These are phyloP conservation scores for Alternaria alternata DNA, from an alignment of 2,329 filamentous ascomycete species.

Conservation along the genomic window DNA sequence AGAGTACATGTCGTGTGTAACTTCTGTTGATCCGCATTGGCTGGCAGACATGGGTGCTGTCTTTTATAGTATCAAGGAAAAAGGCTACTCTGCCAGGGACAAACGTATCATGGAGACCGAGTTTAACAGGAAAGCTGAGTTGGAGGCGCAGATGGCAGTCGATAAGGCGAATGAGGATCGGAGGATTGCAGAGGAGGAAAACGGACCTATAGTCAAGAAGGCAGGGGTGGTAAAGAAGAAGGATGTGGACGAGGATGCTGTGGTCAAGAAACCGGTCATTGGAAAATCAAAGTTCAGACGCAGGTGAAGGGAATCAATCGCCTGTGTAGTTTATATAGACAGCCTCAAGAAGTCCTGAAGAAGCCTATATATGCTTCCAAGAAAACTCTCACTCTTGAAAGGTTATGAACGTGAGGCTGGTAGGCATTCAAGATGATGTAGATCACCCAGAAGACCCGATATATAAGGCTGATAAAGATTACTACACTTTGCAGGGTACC, in stretches of 20 bases:
- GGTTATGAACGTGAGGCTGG: not conserved
- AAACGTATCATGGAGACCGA: slow-evolving; percentile 89
- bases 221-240: slow-evolving; percentile 39
- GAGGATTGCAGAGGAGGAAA: slow-evolving; percentile 51
- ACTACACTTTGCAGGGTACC: not conserved
- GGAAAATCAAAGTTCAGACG: slow-evolving; percentile 39
- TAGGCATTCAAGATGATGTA: not conserved
- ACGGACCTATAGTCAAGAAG: slow-evolving; percentile 39
- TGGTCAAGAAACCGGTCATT: slow-evolving; percentile 53
- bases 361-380: not conserved
- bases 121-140: slow-evolving; percentile 92
- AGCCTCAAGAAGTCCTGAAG: not conserved
- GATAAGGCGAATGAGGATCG: slow-evolving; percentile 76
- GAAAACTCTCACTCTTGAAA: not conserved
- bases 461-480: not conserved
- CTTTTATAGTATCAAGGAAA: slow-evolving; percentile 97
- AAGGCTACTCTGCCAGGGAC: slow-evolving; percentile 88
- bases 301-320: slow-evolving; percentile 8
- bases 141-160: slow-evolving; percentile 89
- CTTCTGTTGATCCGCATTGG: slow-evolving; percentile 95
- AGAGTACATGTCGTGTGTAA: slow-evolving; percentile 98
- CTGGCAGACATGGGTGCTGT: slow-evolving; percentile 94
- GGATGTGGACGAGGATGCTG: slow-evolving; percentile 44
- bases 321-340: not conserved
- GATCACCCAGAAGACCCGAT: not conserved